A percentile compares a stretch with the other conserved stretches of the same genome.
phyloP scores from a whole-genome alignment of 176 grass and related monocot species.

The Puccinellia tenuiflora region DNA sequence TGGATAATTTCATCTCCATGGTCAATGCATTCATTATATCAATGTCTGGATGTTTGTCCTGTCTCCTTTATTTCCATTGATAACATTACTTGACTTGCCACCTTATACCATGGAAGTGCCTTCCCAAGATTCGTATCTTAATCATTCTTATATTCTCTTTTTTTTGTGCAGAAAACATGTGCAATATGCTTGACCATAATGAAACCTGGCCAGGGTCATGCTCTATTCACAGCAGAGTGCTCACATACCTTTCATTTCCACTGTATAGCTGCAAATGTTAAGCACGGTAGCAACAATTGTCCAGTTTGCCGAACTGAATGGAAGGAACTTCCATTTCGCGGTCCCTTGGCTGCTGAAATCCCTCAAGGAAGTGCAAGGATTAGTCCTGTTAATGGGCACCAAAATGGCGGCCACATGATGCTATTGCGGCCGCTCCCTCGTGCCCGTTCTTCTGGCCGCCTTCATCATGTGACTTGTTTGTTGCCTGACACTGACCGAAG shows the following conservation, averaged over 20 bases:
- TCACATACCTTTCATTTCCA: conserved; percentile 86
- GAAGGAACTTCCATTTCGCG: conserved; percentile 75
- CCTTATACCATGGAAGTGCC: background rate
- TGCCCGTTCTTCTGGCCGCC: conserved; percentile 49
- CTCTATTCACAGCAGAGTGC: conserved; percentile 85
- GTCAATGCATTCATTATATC: background rate
- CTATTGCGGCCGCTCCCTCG: conserved; percentile 63
- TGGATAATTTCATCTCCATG: background rate
- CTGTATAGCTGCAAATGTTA: conserved; percentile 83
- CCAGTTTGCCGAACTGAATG: conserved; percentile 69
- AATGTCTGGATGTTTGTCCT: background rate
- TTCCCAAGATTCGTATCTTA: conserved; percentile 3
- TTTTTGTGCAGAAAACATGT: conserved; percentile 61
- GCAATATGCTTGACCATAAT: conserved; percentile 79
- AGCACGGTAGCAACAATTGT: conserved; percentile 65
- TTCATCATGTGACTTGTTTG: conserved; percentile 43
- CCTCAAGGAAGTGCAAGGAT: conserved; percentile 42
- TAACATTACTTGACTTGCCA: background rate
- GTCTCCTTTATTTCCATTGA: background rate
- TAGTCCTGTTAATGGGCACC: conserved; percentile 45
- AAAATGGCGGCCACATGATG: conserved; percentile 51
- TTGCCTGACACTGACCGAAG: conserved; percentile 54
- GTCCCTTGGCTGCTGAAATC: conserved; percentile 31
- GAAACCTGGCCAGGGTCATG: conserved; percentile 80
- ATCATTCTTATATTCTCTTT: background rate